Evolutionary conservation across 148 eudicot species (phyloP).

Genomic region (Limonium bicolor): DNA sequence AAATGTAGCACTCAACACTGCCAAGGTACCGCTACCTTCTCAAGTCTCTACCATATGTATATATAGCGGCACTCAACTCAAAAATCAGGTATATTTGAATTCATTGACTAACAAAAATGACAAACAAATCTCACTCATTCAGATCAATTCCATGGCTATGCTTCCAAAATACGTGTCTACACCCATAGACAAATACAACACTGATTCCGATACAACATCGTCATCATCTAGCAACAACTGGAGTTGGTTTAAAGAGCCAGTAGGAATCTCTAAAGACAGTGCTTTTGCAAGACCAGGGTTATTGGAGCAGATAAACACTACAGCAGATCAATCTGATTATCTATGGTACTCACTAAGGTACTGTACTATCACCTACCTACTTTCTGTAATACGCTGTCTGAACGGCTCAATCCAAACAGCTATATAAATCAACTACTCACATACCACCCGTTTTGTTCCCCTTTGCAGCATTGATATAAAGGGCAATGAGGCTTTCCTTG

Average conservation of each 20-base stretch:
- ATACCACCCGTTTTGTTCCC: neutral
- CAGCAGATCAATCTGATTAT: conserved; percentile 87
- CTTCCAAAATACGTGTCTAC: conserved; percentile 34
- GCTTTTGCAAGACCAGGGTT: conserved; percentile 51
- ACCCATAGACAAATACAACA: conserved; percentile 20
- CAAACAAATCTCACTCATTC: no score
- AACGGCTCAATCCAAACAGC: neutral
- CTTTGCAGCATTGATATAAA: conserved; percentile 34
- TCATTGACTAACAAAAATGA: no score
- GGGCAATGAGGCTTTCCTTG: conserved; percentile 54
- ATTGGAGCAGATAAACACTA: conserved; percentile 79
- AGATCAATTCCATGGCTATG: conserved; percentile 65
- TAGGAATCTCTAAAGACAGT: conserved; percentile 56
- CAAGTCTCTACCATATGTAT: no score
- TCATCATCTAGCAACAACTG: conserved; percentile 51
- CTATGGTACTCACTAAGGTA: conserved; percentile 96
- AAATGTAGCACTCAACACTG: no score
- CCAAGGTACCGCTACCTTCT: no score
- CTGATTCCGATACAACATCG: conserved; percentile 21
- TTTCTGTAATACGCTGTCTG: neutral
- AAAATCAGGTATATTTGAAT: no score
- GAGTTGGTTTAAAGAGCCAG: conserved; percentile 75
- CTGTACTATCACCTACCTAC: neutral
- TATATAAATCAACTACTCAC: neutral
- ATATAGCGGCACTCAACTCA: no score